Percentiles rank a stretch among this genome's conserved stretches.
Conservation (phyloP, 352 stramenopile genomes). For the Phytophthora ohioensis region DNA sequence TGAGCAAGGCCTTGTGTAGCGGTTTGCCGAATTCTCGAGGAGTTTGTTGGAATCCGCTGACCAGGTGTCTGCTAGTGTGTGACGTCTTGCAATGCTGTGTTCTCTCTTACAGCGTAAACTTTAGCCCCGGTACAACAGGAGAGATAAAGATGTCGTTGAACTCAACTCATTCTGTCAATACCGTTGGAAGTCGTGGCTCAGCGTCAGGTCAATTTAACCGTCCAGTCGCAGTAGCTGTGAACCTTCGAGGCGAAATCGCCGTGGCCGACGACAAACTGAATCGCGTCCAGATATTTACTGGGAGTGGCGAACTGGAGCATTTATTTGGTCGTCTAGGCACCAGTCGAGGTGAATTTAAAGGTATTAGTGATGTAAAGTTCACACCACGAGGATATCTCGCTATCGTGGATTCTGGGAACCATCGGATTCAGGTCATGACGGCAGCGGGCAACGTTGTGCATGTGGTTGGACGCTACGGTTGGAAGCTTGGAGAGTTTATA, state of each 20-base stretch:
- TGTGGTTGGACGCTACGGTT: constrained; percentile 49
- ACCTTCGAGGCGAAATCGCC: constrained; percentile 56
- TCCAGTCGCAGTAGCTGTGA: constrained; percentile 65
- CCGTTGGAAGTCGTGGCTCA: constrained; percentile 50
- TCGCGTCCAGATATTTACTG: constrained; percentile 66
- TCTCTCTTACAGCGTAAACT: constrained; percentile 33
- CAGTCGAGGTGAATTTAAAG: constrained; percentile 56
- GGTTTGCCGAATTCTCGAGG: constrained; percentile 39
- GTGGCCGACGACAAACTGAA: constrained; percentile 66
- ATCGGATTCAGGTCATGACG: constrained; percentile 66
- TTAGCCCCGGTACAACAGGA: constrained; percentile 27
- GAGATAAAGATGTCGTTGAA: constrained; percentile 25
- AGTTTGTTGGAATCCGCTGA: constrained; percentile 65
- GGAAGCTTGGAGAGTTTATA: constrained; percentile 39
- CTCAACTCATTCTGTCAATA: neutral
- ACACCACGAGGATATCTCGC: constrained; percentile 58
- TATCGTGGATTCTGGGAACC: constrained; percentile 63
- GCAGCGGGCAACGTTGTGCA: constrained; percentile 49
- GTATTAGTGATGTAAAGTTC: constrained; percentile 62
- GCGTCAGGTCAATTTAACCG: constrained; percentile 55
- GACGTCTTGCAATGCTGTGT: constrained; percentile 53
- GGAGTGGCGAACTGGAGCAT: constrained; percentile 52
- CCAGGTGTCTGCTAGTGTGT: constrained; percentile 56
- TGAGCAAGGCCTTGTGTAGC: constrained; percentile 25
- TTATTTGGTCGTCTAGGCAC: constrained; percentile 58